Percentiles rank a stretch among this genome's conserved stretches.
Evolutionary conservation across 176 grass and related monocot species (phyloP).

Genomic region (Ampelocalamus luodianensis): DNA sequence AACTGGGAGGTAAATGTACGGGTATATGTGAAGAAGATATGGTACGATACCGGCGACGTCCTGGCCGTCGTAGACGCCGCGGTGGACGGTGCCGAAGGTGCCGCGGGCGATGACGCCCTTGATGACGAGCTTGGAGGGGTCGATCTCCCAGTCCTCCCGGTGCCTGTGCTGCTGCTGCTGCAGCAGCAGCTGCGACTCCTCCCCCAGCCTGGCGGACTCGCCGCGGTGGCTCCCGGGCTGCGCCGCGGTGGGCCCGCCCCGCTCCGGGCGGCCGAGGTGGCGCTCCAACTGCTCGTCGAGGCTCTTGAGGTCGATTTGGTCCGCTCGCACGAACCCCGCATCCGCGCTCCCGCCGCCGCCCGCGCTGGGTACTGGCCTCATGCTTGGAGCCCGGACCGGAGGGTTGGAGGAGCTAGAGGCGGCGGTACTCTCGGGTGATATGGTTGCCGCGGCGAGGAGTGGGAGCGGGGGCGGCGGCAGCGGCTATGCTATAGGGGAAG

Average conservation of each 20-base stretch:
- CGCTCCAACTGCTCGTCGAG: conserved; percentile 97
- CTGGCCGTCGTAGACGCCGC: conserved; percentile 96
- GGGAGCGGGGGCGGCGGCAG: background rate
- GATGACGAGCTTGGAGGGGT: conserved; percentile 80
- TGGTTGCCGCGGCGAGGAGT: conserved; percentile 13
- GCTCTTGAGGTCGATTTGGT: conserved; percentile 99
- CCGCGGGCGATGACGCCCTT: conserved; percentile 93
- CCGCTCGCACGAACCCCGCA: conserved; percentile 84
- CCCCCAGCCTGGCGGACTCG: conserved; percentile 40
- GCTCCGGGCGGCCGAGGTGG: conserved; percentile 65
- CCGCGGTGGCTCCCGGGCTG: conserved; percentile 29
- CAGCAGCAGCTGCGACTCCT: background rate
- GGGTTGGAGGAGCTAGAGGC: conserved; percentile 47
- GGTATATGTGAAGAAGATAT: conserved; percentile 13
- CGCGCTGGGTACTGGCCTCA: conserved; percentile 64
- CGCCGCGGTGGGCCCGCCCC: background rate
- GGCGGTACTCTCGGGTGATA: conserved; percentile 30
- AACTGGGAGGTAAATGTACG: conserved; percentile 2
- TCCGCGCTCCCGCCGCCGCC: conserved; percentile 55
- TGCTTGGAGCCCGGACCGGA: conserved; percentile 56
- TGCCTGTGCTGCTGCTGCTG: conserved; percentile 13
- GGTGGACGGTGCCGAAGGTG: conserved; percentile 95
- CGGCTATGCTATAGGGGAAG: conserved; percentile 26
- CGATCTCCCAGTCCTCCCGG: conserved; percentile 96
- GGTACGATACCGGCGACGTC: conserved; percentile 84